Percentiles rank a stretch among this genome's conserved stretches.
phyloP scores from a whole-genome alignment of 2,329 filamentous ascomycete species.

The Trichophyton schoenleinii region DNA sequence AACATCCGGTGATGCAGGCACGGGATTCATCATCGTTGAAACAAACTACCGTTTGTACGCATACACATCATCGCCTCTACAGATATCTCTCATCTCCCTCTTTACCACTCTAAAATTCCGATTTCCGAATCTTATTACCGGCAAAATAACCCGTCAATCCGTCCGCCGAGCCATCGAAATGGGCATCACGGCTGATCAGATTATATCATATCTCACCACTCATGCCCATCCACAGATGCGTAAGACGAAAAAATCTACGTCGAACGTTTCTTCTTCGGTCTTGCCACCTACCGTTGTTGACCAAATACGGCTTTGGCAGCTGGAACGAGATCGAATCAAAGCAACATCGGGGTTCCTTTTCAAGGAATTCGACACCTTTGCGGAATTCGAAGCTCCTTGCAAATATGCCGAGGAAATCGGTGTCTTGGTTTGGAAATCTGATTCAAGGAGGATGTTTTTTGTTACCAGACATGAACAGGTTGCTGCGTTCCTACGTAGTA shows the following conservation, averaged over 20 bases:
- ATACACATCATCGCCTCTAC: slow-evolving; percentile 84
- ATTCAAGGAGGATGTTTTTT: slow-evolving; percentile 73
- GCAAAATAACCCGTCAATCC: slow-evolving; percentile 77
- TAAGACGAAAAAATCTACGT: slow-evolving; percentile 40
- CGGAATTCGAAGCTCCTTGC: slow-evolving; percentile 43
- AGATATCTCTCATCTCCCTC: slow-evolving; percentile 84
- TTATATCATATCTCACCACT: slow-evolving; percentile 80
- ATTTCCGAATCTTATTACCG: slow-evolving; percentile 87
- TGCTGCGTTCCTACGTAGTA: slow-evolving; percentile 60
- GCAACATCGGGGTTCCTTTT: slow-evolving; percentile 75
- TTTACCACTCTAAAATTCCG: slow-evolving; percentile 81
- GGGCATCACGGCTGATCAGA: slow-evolving; percentile 90
- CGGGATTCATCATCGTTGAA: slow-evolving; percentile 85
- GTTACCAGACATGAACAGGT: slow-evolving; percentile 86
- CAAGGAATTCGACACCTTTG: slow-evolving; percentile 67
- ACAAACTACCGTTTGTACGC: slow-evolving; percentile 97
- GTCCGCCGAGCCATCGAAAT: slow-evolving; percentile 75
- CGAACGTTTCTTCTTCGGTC: slow-evolving; percentile 45
- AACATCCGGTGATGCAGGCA: slow-evolving; percentile 24
- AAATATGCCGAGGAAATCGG: slow-evolving; percentile 76
- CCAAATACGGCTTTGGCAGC: slow-evolving; percentile 93
- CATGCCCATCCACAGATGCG: slow-evolving; percentile 94
- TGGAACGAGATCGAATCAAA: slow-evolving; percentile 90
- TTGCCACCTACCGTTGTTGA: slow-evolving; percentile 93
- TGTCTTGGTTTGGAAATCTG: slow-evolving; percentile 76